A percentile compares a stretch with the other conserved stretches of the same genome.
Conservation (phyloP, 129 eudicot genomes). For the Arctium minus region DNA sequence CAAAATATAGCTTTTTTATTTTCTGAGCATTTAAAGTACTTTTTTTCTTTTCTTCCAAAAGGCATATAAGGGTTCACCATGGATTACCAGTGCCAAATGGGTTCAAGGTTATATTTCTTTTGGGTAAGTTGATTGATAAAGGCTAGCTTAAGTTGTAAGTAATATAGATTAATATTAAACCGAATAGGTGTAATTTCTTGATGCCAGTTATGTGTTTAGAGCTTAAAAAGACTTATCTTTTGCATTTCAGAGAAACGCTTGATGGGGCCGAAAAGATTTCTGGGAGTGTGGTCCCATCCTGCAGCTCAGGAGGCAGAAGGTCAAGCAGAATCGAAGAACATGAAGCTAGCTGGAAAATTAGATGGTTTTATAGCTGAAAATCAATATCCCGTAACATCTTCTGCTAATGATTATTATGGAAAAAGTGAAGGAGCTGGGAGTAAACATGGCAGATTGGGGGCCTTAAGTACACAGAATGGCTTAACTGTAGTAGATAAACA, state of each 20-base stretch:
- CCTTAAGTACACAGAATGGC: slow-evolving; percentile 23
- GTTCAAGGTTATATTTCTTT: neutral
- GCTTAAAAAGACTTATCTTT: slow-evolving; percentile 1
- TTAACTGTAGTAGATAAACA: slow-evolving; percentile 44
- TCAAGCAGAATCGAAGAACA: slow-evolving; percentile 18
- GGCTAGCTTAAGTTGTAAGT: slow-evolving; percentile 5
- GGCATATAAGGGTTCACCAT: neutral
- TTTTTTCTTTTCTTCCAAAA: neutral
- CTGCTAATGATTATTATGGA: slow-evolving; percentile 23
- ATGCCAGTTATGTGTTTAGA: slow-evolving; percentile 5
- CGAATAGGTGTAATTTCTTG: neutral
- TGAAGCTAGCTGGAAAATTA: slow-evolving; percentile 41
- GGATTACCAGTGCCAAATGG: neutral
- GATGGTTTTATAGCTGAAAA: slow-evolving; percentile 65
- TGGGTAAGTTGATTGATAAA: slow-evolving; percentile 7
- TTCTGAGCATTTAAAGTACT: neutral
- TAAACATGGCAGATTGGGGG: slow-evolving; percentile 23
- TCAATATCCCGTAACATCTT: slow-evolving; percentile 17
- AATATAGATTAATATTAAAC: neutral
- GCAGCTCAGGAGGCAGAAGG: slow-evolving; percentile 24
- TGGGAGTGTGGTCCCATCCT: slow-evolving; percentile 40
- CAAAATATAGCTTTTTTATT: neutral
- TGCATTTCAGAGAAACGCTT: slow-evolving; percentile 31
- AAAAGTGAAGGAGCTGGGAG: slow-evolving; percentile 33
- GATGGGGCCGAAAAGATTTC: slow-evolving; percentile 36